A percentile compares a stretch with the other conserved stretches of the same genome.
phyloP scores from a whole-genome alignment of 2,329 filamentous ascomycete species.

The Pestalotiopsis sp. region DNA sequence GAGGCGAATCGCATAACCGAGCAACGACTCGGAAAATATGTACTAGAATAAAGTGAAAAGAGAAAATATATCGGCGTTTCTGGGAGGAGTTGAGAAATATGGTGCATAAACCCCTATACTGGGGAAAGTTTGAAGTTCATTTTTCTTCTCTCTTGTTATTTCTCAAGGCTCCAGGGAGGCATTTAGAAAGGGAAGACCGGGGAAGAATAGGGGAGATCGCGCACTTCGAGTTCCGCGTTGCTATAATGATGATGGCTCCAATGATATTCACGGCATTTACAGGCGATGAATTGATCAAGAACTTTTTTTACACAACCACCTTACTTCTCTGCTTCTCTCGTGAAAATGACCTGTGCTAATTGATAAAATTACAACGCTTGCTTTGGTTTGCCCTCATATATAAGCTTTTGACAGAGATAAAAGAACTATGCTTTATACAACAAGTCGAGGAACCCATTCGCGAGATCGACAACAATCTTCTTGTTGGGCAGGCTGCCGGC shows the following conservation, averaged over 20 bases:
- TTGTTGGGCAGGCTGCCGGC: constrained; percentile 95
- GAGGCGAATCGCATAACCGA: background rate
- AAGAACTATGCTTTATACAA: constrained; percentile 77
- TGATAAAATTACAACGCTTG: background rate
- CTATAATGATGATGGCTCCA: background rate
- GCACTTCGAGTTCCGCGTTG: background rate
- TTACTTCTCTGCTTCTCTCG: background rate
- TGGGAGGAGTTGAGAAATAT: background rate
- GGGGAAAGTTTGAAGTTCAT: background rate
- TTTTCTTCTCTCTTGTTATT: background rate
- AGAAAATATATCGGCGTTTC: background rate
- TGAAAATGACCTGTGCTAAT: background rate
- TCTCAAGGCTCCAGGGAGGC: background rate
- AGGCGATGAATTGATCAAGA: background rate
- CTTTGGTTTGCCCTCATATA: background rate
- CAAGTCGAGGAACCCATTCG: constrained; percentile 88
- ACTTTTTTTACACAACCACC: background rate
- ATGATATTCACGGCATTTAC: background rate
- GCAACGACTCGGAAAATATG: background rate
- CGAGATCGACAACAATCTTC: constrained; percentile 88
- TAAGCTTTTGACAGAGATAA: background rate
- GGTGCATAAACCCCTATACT: background rate
- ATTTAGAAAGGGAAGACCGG: background rate
- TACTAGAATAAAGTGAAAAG: background rate
- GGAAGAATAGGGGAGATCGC: background rate